A percentile compares a stretch with the other conserved stretches of the same genome.
Conservation (phyloP, 2,329 filamentous ascomycete species). For the Fusarium sp. region DNA sequence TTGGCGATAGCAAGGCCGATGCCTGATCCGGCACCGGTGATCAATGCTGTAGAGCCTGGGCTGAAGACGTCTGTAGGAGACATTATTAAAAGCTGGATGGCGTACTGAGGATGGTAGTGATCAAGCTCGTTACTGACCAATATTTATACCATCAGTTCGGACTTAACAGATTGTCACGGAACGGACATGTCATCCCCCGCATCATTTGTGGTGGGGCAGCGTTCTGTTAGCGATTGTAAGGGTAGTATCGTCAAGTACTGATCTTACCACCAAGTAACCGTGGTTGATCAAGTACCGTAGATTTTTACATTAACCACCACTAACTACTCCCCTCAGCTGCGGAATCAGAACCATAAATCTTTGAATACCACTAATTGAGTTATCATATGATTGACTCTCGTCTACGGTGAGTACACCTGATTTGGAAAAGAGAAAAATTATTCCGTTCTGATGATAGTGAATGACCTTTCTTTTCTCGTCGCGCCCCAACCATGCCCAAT, state of each 20-base stretch:
- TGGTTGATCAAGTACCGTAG: neutral
- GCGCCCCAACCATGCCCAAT: too few species aligned
- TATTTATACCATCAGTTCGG: conserved; percentile 15
- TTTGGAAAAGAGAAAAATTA: too few species aligned
- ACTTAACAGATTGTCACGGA: conserved; percentile 7
- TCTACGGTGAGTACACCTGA: too few species aligned
- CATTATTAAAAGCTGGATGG: neutral
- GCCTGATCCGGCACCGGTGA: conserved; percentile 83
- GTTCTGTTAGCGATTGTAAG: neutral
- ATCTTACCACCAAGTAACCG: accelerated
- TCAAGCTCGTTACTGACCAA: neutral
- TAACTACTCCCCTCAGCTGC: neutral
- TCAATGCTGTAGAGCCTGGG: conserved; percentile 67
- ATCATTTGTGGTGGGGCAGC: neutral
- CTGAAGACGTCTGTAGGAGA: conserved; percentile 17
- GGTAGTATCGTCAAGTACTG: accelerated
- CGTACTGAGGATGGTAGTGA: neutral
- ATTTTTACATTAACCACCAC: accelerated
- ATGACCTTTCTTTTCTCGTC: too few species aligned
- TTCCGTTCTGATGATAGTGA: too few species aligned
- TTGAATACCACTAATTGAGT: neutral
- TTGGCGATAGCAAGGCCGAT: conserved; percentile 82
- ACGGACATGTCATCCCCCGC: conserved; percentile 7
- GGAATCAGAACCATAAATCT: neutral
- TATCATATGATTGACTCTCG: too few species aligned